Base-by-base conservation (phyloP, 2,329 filamentous ascomycete genomes). In the Colletotrichum phormii region DNA sequence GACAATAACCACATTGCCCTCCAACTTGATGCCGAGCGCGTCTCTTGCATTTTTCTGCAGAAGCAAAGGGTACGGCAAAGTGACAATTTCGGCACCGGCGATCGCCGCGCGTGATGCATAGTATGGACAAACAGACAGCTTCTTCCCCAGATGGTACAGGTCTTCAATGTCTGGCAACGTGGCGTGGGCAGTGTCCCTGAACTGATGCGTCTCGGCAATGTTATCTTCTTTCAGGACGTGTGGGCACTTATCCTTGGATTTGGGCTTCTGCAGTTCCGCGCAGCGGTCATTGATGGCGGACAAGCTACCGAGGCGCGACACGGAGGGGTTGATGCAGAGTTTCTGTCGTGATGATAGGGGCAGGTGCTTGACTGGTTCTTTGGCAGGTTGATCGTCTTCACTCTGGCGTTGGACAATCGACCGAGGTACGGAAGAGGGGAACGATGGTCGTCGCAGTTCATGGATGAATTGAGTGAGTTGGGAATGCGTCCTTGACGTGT, bases 111-210 rank as follows among this genome's bases (percentile, higher is more conserved):
- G 89, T 0, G 96, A 96, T n/a, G 96, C 95, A 82, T 99, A 99
- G 81, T 99, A 99, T 0, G 97, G 96, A 79, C 97, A 99, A 5
- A 98, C 89, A 0, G 92, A 90, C 37, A 98, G 86, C 62, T 92
- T 89, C 77, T 92, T 94, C 4, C 97, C 97, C 1, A 98, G 85
- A 15, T 86, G 86, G 24, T 92, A 92, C 51, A 98, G 86, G 77
- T 99, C 97, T 81, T 99, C 97, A 67, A 99, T 98, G 78, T 99
- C 97, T 2, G 94, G 93, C 8, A 99, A 89, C 0, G 90, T 95
- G 0, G 97, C 95, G 46, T 98, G 85, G 1, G 94, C 90, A 75
- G 94, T 91, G 79, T 98, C 96, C 22, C 95, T 91, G 76, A 99
- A 98, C 62, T 94, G 90, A 67, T 95, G 90, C 0, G 94, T 90